Conservation (phyloP, 345 rosid genomes). For the Turnera subulata region DNA sequence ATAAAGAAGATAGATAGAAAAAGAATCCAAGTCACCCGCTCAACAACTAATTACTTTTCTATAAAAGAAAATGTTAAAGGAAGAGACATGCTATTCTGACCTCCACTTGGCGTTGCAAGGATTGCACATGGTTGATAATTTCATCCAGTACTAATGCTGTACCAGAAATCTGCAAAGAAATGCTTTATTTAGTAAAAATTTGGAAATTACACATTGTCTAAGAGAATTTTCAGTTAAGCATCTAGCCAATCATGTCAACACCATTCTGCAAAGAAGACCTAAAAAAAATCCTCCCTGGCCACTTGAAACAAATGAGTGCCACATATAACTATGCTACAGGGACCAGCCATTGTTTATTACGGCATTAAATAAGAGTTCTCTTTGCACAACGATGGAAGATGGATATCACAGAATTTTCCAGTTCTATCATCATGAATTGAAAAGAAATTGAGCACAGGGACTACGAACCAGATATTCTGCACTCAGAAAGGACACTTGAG, state of each 20-base stretch:
- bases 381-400: no score
- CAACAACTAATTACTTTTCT: no score
- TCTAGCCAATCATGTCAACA: neutral
- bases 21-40: no score
- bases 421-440: no score
- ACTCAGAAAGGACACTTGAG: no score
- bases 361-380: no score
- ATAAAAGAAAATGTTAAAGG: no score
- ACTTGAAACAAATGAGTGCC: neutral
- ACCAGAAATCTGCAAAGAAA: conserved; percentile 68
- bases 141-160: conserved; percentile 93
- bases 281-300: neutral
- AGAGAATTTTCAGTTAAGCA: neutral
- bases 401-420: no score
- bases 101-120: conserved; percentile 95
- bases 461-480: no score
- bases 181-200: neutral
- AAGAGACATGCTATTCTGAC: conserved; percentile 40
- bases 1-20: no score
- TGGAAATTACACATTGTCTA: neutral
- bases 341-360: no score
- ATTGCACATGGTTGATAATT: conserved; percentile 93
- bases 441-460: no score
- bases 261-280: neutral
- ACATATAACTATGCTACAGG: neutral